These are phyloP conservation scores for Coemansia sp. DNA, from an alignment of 192 early-diverging fungal species.

Conservation along the genomic window DNA sequence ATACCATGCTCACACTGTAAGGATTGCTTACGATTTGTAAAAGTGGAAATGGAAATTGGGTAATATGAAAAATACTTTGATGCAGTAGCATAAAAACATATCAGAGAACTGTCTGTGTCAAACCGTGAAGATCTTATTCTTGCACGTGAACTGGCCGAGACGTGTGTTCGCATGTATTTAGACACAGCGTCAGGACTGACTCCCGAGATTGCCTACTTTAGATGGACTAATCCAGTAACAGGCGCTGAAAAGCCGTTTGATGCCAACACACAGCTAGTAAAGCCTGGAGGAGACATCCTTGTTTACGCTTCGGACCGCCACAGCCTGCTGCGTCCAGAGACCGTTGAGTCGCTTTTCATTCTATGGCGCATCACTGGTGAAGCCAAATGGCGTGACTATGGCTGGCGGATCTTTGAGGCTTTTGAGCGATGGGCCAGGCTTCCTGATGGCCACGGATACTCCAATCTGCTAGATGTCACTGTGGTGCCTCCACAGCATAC, in stretches of 20 bases:
- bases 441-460: conserved; percentile 58
- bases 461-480: conserved; percentile 46
- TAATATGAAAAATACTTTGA: too few relatives aligned
- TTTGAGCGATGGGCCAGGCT: conserved; percentile 75
- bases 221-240: conserved; percentile 2
- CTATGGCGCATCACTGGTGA: conserved; percentile 85
- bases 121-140: conserved; percentile 69
- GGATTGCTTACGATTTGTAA: too few relatives aligned
- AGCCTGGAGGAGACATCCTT: conserved; percentile 32
- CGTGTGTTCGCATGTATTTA: conserved; percentile 82
- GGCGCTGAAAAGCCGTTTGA: conserved; percentile 1
- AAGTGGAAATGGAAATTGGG: too few relatives aligned
- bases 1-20: too few relatives aligned
- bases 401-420: conserved; percentile 79
- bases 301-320: conserved; percentile 19
- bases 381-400: conserved; percentile 68
- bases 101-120: conserved; percentile 2
- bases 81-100: too few relatives aligned
- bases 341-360: conserved; percentile 84
- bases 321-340: conserved; percentile 82
- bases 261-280: conserved; percentile 16
- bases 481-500: conserved; percentile 23
- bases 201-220: conserved; percentile 48
- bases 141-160: conserved; percentile 76
- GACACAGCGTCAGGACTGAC: conserved; percentile 79